These are phyloP conservation scores for Trichomonas gallinae DNA, from an alignment of 208 protist species.

Conservation along the genomic window DNA sequence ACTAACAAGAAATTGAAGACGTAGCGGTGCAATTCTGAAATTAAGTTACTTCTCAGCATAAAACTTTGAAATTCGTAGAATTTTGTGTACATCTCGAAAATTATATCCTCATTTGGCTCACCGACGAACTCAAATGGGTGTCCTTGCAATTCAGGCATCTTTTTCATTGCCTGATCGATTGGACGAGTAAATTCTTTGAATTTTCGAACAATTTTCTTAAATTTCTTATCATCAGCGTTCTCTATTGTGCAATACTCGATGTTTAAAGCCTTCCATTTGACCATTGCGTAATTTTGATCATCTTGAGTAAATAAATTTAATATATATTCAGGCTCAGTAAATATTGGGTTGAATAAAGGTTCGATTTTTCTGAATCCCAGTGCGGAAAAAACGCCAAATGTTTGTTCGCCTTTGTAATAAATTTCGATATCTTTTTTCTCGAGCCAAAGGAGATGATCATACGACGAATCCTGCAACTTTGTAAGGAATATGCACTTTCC, in stretches of 20 bases:
- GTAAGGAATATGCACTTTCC: background rate
- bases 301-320: background rate
- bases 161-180: background rate
- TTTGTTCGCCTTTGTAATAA: background rate
- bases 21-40: background rate
- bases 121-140: background rate
- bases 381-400: background rate
- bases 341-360: background rate
- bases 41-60: background rate
- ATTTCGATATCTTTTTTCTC: background rate
- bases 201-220: background rate
- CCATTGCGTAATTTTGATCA: background rate
- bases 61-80: background rate
- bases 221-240: background rate
- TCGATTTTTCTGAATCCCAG: background rate
- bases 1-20: background rate
- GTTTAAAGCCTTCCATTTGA: background rate
- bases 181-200: background rate
- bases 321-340: background rate
- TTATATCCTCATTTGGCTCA: background rate
- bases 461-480: background rate
- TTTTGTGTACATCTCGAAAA: background rate
- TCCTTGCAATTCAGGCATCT: background rate
- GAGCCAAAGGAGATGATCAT: background rate
- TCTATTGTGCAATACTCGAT: background rate